These are phyloP conservation scores for Phlebiopsis gigantea DNA, from an alignment of 768 basidiomycete species.

Conservation along the genomic window DNA sequence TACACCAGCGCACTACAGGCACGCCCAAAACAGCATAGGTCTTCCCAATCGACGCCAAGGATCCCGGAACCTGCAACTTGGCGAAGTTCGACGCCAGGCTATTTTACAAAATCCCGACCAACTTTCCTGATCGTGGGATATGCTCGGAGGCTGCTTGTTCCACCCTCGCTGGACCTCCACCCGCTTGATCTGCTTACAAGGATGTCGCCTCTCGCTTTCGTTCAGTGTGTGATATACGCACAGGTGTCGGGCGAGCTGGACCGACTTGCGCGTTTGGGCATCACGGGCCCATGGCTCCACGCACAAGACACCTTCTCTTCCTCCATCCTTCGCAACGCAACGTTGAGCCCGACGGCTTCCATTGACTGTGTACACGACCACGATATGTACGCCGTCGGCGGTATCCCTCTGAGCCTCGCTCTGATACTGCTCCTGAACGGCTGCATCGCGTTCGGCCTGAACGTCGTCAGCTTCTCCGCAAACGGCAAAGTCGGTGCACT, in stretches of 20 bases:
- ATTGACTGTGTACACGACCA: background rate
- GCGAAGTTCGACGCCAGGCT: background rate
- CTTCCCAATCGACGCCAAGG: background rate
- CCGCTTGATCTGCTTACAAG: constrained; percentile 85
- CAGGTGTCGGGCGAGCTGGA: constrained; percentile 77
- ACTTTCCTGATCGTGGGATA: background rate
- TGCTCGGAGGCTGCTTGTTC: constrained; percentile 17
- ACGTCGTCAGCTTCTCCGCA: constrained; percentile 93
- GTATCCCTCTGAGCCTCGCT: constrained; percentile 28
- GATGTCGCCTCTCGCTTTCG: constrained; percentile 88
- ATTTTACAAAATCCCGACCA: background rate
- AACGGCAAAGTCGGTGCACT: constrained; percentile 88
- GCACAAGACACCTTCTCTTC: constrained; percentile 23
- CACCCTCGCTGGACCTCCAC: constrained; percentile 41
- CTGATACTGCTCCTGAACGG: constrained; percentile 72
- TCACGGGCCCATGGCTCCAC: background rate
- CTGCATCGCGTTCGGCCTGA: constrained; percentile 83
- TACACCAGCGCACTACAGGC: constrained; percentile 78
- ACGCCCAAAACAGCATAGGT: background rate
- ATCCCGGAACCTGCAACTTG: constrained; percentile 1
- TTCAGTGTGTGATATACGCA: constrained; percentile 79
- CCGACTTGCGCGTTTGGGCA: constrained; percentile 45
- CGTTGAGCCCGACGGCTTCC: background rate
- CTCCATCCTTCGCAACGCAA: background rate
- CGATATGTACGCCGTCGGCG: background rate